Evolutionary conservation across 2,329 filamentous ascomycete genomes (phyloP), one percentile per base, ranked within the genome.

Genomic region (Leptosphaerulina australis): DNA sequence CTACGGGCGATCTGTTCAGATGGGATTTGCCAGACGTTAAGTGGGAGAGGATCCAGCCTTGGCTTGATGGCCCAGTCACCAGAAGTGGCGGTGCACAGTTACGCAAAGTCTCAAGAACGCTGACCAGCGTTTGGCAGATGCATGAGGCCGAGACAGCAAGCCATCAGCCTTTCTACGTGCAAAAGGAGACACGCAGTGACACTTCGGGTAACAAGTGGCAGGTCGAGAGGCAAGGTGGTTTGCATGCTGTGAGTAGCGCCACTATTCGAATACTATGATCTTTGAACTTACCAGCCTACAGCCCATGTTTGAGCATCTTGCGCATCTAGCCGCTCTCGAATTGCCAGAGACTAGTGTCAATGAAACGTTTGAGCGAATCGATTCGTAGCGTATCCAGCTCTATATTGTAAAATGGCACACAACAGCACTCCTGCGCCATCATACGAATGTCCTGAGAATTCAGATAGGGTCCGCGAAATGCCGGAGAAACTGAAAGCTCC

Each of bases 1-100:
- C 61, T 26, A 58, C 51, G 11, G 35, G 50, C 8, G 60, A 64
- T 1, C 55, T 58, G 3, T 59, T 41, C 18, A 57, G 59, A 21
- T 69, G 65, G 66, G 61, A 68, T 41, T 25, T 69, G n/a, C 65
- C 65, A 1, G 61, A 67, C 20, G 39, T 54, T 1, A 62, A 55
- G 33, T 64, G 62, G 60, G 61, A 61, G 14, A 58, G 57, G 7
- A 37, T 69, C 21, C 58, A 59, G 25, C 56, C 57, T 7, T 71
- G 66, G 66, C 50, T 71, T 7, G 58, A 68, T 25, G 47, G 52
- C 4, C 51, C 63, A 10, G 35, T 68, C 11, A 37, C 31, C 15
- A 26, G 36, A 4, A 34, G 34, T 3, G 30, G 44, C 8, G 39
- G 45, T 11, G 35, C 30, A n/a, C 35, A 33, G 2, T 9, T 69